Conservation (phyloP, 202 grass and related monocot genomes). For the Elaeis oleifera region DNA sequence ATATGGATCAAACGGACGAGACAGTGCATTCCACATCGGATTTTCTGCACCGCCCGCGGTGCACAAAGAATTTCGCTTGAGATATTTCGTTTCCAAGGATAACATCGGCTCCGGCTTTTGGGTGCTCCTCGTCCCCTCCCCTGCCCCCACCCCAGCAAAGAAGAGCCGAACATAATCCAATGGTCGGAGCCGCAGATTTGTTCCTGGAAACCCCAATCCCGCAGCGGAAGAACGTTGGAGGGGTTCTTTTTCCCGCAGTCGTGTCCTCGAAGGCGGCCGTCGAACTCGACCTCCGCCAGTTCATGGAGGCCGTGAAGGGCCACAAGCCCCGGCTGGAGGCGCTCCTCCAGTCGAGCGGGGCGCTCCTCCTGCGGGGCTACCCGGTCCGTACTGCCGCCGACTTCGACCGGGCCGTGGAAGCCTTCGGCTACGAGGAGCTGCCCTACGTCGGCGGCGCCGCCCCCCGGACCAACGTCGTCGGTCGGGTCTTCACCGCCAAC, state of each 20-base stretch:
- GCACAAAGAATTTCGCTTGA: too few relatives aligned
- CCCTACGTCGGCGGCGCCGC: constrained; percentile 88
- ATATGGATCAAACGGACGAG: too few relatives aligned
- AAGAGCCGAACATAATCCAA: background rate
- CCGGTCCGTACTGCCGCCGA: constrained; percentile 37
- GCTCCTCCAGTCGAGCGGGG: constrained; percentile 50
- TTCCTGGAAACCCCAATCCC: constrained; percentile 44
- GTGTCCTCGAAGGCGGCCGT: constrained; percentile 22
- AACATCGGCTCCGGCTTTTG: too few relatives aligned
- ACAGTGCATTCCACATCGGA: too few relatives aligned
- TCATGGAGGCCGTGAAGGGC: constrained; percentile 37
- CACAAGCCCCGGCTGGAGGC: constrained; percentile 47
- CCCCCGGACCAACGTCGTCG: constrained; percentile 75
- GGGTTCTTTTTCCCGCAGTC: constrained; percentile 64
- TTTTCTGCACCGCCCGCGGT: too few relatives aligned
- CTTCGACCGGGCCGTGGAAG: constrained; percentile 63
- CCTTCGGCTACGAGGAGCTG: constrained; percentile 86
- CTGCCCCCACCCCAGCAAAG: too few relatives aligned
- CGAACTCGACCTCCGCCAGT: constrained; percentile 11
- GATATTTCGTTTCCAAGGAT: too few relatives aligned
- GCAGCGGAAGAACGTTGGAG: constrained; percentile 53
- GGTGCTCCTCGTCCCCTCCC: too few relatives aligned
- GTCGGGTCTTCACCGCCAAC: constrained; percentile 85
- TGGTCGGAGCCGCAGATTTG: constrained; percentile 26
- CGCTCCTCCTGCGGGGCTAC: constrained; percentile 68